Percentiles rank a stretch among this genome's conserved stretches.
phyloP scores from a whole-genome alignment of 345 rosid species.

The Crucihimalaya himalaica region DNA sequence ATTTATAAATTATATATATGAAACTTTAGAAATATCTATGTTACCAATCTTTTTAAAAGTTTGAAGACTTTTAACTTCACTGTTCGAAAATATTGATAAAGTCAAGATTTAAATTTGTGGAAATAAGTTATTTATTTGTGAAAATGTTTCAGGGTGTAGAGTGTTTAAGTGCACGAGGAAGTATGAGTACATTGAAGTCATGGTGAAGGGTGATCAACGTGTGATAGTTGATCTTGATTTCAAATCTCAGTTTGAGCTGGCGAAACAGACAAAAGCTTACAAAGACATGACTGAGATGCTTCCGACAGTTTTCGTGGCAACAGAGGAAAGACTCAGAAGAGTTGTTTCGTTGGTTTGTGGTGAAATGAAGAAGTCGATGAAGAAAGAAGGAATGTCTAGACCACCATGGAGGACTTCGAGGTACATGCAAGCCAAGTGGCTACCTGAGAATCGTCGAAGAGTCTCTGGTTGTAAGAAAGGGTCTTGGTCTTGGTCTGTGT shows the following conservation, averaged over 20 bases:
- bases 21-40: neutral
- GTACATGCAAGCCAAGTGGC: conserved; percentile 65
- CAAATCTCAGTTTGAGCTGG: conserved; percentile 59
- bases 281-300: conserved; percentile 41
- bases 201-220: conserved; percentile 33
- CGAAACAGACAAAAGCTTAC: conserved; percentile 46
- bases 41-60: neutral
- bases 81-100: neutral
- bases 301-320: conserved; percentile 47
- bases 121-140: neutral
- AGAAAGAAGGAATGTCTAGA: conserved; percentile 46
- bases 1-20: neutral
- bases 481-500: conserved; percentile 14
- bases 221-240: conserved; percentile 58
- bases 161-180: conserved; percentile 40
- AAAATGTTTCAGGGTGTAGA: conserved; percentile 31
- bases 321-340: conserved; percentile 48
- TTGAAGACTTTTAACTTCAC: neutral
- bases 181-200: conserved; percentile 55
- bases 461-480: conserved; percentile 31
- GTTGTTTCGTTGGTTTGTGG: conserved; percentile 47
- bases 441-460: conserved; percentile 46
- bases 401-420: conserved; percentile 59
- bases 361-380: conserved; percentile 49
- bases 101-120: conserved; percentile 3